Evolutionary conservation across 495 filamentous ascomycete genomes (phyloP), one percentile per base, ranked within the genome.

Genomic region (Cudoniella acicularis): DNA sequence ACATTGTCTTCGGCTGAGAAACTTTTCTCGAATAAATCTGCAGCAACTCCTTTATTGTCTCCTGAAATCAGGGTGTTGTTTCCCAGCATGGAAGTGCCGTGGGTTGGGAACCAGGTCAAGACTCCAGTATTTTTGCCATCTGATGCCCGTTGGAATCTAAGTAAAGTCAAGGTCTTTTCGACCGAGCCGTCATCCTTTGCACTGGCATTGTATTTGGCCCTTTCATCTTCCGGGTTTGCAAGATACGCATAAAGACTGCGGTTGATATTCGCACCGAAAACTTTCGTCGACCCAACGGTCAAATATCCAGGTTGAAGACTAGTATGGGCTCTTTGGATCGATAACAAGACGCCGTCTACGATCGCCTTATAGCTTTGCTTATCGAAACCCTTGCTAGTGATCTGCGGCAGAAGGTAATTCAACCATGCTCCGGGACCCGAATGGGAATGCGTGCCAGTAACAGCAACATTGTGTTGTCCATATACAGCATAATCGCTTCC

Each of bases 21-120:
- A 47, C 82, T 87, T 64, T 89, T 80, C 69, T 98, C 93, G 57
- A 97, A 89, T 6, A 94, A 72, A 62, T 86, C 85, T 1, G 93
- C 92, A 18, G 93, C 94, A 3, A 96, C 91, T 13, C 93, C 93
- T 72, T 98, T 98, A 70, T 98, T 98, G 69, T 98, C 93, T 10
- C 91, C 94, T 2, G 91, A 86, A 46, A 96, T 84, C 11, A 97
- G 74, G 6, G 91, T 96, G 68, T 98, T 97, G 71, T 98, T 97
- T 56, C 89, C 88, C 47, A 92, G 83, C 77, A 97, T 81, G 6
- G 89, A 93, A 0, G 93, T 98, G 11, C 94, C 94, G 67, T 98
- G 93, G 10, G 91, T 90, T 9, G 93, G 87, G 68, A 96, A 97
- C 89, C 92, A 98, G 13, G 90, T 96, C 49, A 98, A 67, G 2